Evolutionary conservation across 805 yeast genomes (phyloP).

Genomic region (Wickerhamiella alocasiicola): DNA sequence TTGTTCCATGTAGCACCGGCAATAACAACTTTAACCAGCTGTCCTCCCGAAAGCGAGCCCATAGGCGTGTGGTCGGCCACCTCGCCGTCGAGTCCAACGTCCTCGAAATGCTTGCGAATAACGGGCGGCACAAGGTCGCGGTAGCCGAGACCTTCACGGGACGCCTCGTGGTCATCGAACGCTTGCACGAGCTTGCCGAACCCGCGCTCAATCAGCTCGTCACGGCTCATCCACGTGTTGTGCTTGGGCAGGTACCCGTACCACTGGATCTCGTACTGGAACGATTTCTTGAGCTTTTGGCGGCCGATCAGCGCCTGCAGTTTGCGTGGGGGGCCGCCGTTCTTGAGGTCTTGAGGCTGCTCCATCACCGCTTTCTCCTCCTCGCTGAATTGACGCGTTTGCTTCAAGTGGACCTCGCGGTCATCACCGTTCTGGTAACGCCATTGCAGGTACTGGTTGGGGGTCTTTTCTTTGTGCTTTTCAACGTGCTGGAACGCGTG

Average conservation of each 20-base stretch:
- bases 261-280: slow-evolving; percentile 97
- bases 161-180: slow-evolving; percentile 98
- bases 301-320: slow-evolving; percentile 95
- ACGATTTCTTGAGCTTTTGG: slow-evolving; percentile 88
- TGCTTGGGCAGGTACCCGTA: slow-evolving; percentile 79
- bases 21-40: slow-evolving; percentile 92
- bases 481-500: slow-evolving; percentile 97
- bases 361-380: slow-evolving; percentile 67
- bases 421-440: slow-evolving; percentile 96
- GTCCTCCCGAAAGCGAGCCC: slow-evolving; percentile 97
- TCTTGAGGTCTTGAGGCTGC: slow-evolving; percentile 66
- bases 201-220: slow-evolving; percentile 66
- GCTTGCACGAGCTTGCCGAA: slow-evolving; percentile 85
- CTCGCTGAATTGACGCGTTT: slow-evolving; percentile 74
- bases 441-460: slow-evolving; percentile 97
- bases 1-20: slow-evolving; percentile 99
- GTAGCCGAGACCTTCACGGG: slow-evolving; percentile 97
- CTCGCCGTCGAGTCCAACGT: slow-evolving; percentile 93
- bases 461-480: slow-evolving; percentile 93
- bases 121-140: slow-evolving; percentile 87
- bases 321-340: slow-evolving; percentile 78
- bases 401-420: slow-evolving; percentile 89
- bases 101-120: slow-evolving; percentile 93
- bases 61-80: slow-evolving; percentile 96
- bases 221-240: slow-evolving; percentile 89